These are phyloP conservation scores for Dictyostelium purpureum DNA, from an alignment of 78 protist genomes.

Conservation along the genomic window DNA sequence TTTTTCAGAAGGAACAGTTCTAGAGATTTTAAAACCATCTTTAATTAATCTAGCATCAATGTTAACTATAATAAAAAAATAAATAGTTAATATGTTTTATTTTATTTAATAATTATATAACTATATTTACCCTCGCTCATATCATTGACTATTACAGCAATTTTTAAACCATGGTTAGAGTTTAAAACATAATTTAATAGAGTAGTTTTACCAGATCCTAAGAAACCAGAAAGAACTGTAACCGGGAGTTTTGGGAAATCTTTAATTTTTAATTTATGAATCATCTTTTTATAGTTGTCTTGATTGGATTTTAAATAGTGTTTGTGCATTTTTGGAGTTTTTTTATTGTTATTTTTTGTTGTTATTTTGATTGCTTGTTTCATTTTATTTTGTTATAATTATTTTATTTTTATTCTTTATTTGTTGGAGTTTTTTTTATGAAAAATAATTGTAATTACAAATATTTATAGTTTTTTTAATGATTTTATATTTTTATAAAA, in stretches of 20 bases:
- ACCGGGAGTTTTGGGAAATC: slow-evolving; percentile 83
- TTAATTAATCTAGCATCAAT: slow-evolving; percentile 88
- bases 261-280: background rate
- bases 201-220: slow-evolving; percentile 90
- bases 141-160: slow-evolving; percentile 80
- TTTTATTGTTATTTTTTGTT: too few relatives aligned
- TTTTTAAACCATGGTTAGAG: slow-evolving; percentile 46
- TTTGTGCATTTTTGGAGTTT: slow-evolving; percentile 3
- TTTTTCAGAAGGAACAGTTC: slow-evolving; percentile 33
- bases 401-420: too few relatives aligned
- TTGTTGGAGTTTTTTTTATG: too few relatives aligned
- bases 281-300: background rate
- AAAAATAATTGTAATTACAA: too few relatives aligned
- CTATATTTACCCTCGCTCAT: slow-evolving; percentile 68
- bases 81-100: background rate
- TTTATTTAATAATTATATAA: background rate
- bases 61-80: slow-evolving; percentile 74
- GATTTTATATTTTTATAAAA: too few relatives aligned
- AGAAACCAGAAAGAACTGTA: slow-evolving; percentile 92
- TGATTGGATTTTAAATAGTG: slow-evolving; percentile 2
- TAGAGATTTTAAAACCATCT: background rate
- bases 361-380: too few relatives aligned
- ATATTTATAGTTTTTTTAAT: too few relatives aligned
- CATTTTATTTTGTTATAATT: too few relatives aligned
- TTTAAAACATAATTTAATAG: slow-evolving; percentile 75